These are phyloP conservation scores for Ilex asprella DNA, from an alignment of 257 asterid species.

Conservation along the genomic window DNA sequence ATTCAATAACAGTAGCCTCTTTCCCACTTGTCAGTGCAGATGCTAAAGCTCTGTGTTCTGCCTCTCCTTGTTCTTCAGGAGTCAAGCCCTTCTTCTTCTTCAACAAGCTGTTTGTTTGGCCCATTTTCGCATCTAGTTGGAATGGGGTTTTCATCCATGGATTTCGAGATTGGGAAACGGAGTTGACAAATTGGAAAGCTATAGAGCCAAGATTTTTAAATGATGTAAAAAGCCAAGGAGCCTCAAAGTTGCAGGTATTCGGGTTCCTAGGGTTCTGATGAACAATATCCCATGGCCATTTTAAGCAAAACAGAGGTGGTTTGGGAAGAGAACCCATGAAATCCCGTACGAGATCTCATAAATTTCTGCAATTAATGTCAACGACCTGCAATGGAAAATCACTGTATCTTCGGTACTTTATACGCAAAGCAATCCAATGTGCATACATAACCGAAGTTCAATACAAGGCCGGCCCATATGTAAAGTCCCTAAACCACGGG, in stretches of 20 bases:
- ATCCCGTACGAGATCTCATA: background rate
- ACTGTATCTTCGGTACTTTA: too few species aligned
- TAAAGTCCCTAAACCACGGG: too few species aligned
- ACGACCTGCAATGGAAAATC: too few species aligned
- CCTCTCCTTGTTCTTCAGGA: conserved; percentile 59
- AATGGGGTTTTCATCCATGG: conserved; percentile 11
- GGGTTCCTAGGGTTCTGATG: conserved; percentile 21
- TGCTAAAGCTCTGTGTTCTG: conserved; percentile 73
- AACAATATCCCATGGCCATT: conserved; percentile 64
- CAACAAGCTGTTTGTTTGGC: conserved; percentile 10
- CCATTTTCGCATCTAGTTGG: background rate
- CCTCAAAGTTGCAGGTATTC: conserved; percentile 41
- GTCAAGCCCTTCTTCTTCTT: conserved; percentile 21
- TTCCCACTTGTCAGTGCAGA: conserved; percentile 60
- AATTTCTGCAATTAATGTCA: too few species aligned
- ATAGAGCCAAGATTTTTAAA: conserved; percentile 30
- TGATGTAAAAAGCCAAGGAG: conserved; percentile 74
- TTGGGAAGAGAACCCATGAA: conserved; percentile 39
- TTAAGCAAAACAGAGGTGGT: conserved; percentile 48
- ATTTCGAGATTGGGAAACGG: conserved; percentile 20
- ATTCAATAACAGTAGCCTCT: conserved; percentile 66
- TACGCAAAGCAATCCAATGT: too few species aligned
- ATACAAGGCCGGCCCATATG: too few species aligned
- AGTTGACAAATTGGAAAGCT: conserved; percentile 39
- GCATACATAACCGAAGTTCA: too few species aligned